phyloP scores from a whole-genome alignment of 805 yeast species.

The Lachancea sp. region DNA sequence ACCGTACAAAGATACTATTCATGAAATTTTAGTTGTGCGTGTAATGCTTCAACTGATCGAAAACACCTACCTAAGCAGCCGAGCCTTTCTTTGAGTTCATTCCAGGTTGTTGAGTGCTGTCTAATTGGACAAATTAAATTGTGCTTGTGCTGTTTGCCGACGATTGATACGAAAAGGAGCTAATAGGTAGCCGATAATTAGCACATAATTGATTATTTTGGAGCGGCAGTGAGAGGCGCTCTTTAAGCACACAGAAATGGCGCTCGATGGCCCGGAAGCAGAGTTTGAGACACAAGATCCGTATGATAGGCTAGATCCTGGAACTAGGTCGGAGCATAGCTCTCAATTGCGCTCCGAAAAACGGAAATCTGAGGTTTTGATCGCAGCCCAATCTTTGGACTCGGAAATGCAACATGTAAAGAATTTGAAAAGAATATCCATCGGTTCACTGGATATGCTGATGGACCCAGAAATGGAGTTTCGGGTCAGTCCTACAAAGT shows the following conservation, averaged over 20 bases:
- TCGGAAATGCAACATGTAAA: constrained; percentile 68
- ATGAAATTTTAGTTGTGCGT: constrained; percentile 3
- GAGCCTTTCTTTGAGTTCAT: neutral
- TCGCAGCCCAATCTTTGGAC: constrained; percentile 73
- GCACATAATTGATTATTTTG: neutral
- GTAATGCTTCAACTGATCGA: neutral
- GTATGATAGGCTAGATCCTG: neutral
- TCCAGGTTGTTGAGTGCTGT: neutral
- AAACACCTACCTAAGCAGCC: neutral
- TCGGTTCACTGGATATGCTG: constrained; percentile 47
- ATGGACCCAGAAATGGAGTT: constrained; percentile 69
- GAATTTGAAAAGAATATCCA: constrained; percentile 65
- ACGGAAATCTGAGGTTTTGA: constrained; percentile 40
- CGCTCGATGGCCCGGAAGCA: neutral
- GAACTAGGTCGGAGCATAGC: neutral
- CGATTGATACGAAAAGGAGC: neutral
- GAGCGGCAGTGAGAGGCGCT: neutral
- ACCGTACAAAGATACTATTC: neutral
- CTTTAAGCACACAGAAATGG: neutral
- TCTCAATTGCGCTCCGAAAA: constrained; percentile 18
- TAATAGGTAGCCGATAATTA: neutral
- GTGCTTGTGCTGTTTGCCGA: neutral
- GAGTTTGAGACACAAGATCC: neutral
- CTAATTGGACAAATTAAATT: neutral
- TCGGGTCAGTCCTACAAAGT: constrained; percentile 27